Evolutionary conservation across 257 asterid species (phyloP), one percentile per base, ranked within the genome.

Genomic region (Asclepias syriaca): DNA sequence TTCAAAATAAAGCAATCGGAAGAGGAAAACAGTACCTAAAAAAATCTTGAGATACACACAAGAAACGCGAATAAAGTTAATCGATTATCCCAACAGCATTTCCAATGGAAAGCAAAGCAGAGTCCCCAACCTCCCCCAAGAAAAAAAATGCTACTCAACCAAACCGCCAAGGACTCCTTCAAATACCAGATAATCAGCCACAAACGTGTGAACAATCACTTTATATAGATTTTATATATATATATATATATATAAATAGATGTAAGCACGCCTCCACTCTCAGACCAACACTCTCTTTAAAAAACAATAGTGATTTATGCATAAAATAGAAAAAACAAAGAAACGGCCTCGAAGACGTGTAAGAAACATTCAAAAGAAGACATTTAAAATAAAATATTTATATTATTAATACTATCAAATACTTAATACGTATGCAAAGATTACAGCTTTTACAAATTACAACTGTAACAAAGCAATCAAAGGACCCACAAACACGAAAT

Each of bases 301-400:
- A 29, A 27, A 78, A 29, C 22, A 69, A 55, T 32, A 59, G 63
- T 2, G 37, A 65, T 15, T 24, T 24, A 66, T 19, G 32, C 53
- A 46, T 43, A 64, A 43, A 43, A 43, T 5, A 43, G 48, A 43
- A 76, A 78, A 79, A 84, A 74, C 79, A 81, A 75, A 74, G 55
- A 78, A 81, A 71, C 78, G 72, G 81, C 85, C 81, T 53, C n/a
- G 76, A 81, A 86, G 89, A 78, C 92, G 88, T 82, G 95, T 86
- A 80, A 68, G 92, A 84, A 86, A 82, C 82, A 64, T 85, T 84
- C 90, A 88, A 77, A 72, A 29, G 66, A 73, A 54, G 70, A 76
- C 61, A 18, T 53, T 67, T 27, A 64, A 60, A 65, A 69, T 22
- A n/a, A 60, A 60, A 69, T 22, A n/a, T 56, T 43, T 19, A 72